phyloP scores from a whole-genome alignment of 129 eudicot species.

The Ambrosia trifida region DNA sequence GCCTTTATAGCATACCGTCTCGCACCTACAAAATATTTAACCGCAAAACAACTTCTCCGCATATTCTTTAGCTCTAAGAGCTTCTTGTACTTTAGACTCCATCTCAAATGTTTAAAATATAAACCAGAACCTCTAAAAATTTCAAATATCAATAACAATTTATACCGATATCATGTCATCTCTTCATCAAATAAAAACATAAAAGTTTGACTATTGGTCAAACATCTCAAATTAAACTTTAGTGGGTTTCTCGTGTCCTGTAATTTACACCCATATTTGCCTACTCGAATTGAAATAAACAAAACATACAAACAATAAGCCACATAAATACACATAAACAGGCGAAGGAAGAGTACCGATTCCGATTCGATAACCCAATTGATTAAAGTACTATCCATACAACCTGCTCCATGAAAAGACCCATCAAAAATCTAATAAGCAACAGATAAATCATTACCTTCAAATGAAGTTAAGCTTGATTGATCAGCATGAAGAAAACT shows the following conservation, averaged over 20 bases:
- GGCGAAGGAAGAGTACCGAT: too few relatives aligned
- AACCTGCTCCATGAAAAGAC: too few relatives aligned
- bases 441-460: too few relatives aligned
- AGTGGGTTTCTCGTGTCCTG: too few relatives aligned
- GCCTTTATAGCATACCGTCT: conserved; percentile 67
- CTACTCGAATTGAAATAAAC: background rate
- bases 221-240: background rate
- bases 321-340: too few relatives aligned
- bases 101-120: conserved; percentile 35
- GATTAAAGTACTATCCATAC: too few relatives aligned
- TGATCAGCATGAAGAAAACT: too few relatives aligned
- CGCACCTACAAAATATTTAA: conserved; percentile 60
- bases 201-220: conserved; percentile 11
- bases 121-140: conserved; percentile 13
- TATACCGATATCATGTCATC: background rate
- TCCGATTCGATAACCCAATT: too few relatives aligned
- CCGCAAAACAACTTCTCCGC: conserved; percentile 75
- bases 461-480: too few relatives aligned
- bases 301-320: too few relatives aligned
- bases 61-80: conserved; percentile 60
- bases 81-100: conserved; percentile 71
- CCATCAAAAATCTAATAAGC: too few relatives aligned
- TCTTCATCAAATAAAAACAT: conserved; percentile 3
- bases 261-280: too few relatives aligned
- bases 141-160: background rate